Percentiles rank a stretch among this genome's conserved stretches.
Evolutionary conservation across 768 basidiomycete genomes (phyloP).

Genomic region (Trametes coccinea): DNA sequence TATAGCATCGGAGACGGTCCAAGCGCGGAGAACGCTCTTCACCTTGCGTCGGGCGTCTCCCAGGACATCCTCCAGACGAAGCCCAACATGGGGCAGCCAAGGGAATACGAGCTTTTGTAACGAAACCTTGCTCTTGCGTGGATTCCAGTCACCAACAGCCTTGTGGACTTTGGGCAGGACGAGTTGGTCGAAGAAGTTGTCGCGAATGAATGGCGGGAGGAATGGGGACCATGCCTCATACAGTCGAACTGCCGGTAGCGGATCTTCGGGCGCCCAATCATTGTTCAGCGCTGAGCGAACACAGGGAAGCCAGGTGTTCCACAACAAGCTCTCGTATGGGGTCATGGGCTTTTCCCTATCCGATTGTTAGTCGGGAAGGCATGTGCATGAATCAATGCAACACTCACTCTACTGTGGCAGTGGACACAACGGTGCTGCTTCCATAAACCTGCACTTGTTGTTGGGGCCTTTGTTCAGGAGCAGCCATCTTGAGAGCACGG

Average conservation of each 20-base stretch:
- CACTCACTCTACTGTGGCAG: constrained; percentile 41
- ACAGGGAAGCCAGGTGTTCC: constrained; percentile 94
- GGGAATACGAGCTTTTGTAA: constrained; percentile 88
- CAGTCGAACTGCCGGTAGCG: constrained; percentile 75
- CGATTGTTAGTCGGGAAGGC: not conserved
- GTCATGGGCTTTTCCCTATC: constrained; percentile 76
- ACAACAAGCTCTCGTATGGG: constrained; percentile 90
- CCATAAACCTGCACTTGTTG: constrained; percentile 61
- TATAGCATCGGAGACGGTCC: constrained; percentile 70
- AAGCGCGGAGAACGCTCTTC: constrained; percentile 72
- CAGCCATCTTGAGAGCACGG: constrained; percentile 60
- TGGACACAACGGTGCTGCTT: constrained; percentile 36
- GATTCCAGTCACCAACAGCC: constrained; percentile 82
- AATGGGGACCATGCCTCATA: constrained; percentile 89
- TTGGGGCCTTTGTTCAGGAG: constrained; percentile 42
- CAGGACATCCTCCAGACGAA: constrained; percentile 80
- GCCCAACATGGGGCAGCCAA: constrained; percentile 89
- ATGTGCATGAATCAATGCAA: too few species aligned
- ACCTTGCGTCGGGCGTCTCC: constrained; percentile 87
- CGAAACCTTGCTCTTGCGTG: constrained; percentile 55
- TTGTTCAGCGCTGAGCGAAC: constrained; percentile 95
- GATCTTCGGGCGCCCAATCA: constrained; percentile 79
- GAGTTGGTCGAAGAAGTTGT: constrained; percentile 95
- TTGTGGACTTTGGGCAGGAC: constrained; percentile 90
- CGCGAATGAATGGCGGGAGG: constrained; percentile 86